Base-by-base conservation (phyloP, 805 yeast genomes). In the Saccharomycopsis sp. region DNA sequence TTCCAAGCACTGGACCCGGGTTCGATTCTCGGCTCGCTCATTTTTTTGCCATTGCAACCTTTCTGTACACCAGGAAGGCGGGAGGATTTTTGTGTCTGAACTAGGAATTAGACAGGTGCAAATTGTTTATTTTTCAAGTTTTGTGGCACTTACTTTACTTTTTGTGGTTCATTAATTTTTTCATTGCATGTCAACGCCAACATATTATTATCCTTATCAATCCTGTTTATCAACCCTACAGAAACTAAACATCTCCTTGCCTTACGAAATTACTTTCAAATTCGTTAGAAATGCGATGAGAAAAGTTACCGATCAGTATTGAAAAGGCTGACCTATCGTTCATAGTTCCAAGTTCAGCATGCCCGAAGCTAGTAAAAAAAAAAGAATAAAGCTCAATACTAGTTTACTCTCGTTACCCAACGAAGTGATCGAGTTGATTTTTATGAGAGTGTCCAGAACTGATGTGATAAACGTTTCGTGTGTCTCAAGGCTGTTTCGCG, bases 1-100 rank as follows among this genome's bases (percentile, higher is more conserved):
- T 85, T 85, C 90, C 90, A 85, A 85, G 90, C 89, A 82, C 84
- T 84, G 78, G 89, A 82, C 89, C 82, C 77, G 90, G 89, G 90
- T 85, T 85, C 90, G 89, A 85, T 84, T 85, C 90, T 87, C 90
- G 86, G 83, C 83, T 84, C 85, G 83, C 84, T 84, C 89, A 60
- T 58, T 60, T 65, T 62, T 63, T 63, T 64, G 66, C 70, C 70
- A 72, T 71, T 67, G 62, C 52, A 48, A 48, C 48, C 16, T 16
- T 18, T 44, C 7, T 12, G 7, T 44, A 44, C 16, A 5, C 48
- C 37, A 29, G 12, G 12, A 5, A 29, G 37, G 37, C 12, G 37
- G 37, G 12, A 7, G 37, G 9, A 29, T 29, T 29, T 5, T 5
- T 12, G 12, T 29, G 37, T 12, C 37, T 29, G 37, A n/a, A n/a